Percentiles rank a stretch among this genome's conserved stretches.
These are phyloP conservation scores for Hemileccinum impolitum DNA, from an alignment of 768 basidiomycete genomes.

Conservation along the genomic window DNA sequence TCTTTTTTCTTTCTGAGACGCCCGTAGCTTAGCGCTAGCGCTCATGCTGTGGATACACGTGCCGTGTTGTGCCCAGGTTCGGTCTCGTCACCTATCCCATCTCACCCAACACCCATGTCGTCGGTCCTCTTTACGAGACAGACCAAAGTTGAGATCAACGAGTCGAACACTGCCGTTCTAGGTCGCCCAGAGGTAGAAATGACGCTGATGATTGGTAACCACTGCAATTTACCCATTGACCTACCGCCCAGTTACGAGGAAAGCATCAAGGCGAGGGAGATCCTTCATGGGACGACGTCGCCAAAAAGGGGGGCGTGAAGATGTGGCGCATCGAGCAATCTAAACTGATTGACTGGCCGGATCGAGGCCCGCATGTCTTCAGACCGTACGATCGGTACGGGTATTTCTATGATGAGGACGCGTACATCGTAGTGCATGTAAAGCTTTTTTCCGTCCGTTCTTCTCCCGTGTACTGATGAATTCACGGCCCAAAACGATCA, in stretches of 20 bases:
- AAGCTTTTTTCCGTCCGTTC: constrained; percentile 12
- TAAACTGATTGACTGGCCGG: constrained; percentile 34
- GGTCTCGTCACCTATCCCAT: background rate
- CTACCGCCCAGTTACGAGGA: constrained; percentile 37
- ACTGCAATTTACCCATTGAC: background rate
- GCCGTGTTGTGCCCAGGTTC: background rate
- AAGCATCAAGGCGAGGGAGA: constrained; percentile 45
- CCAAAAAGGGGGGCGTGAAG: constrained; percentile 41
- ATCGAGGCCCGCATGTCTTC: constrained; percentile 4
- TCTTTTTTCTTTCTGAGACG: background rate
- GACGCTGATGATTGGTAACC: background rate
- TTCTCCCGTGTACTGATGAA: background rate
- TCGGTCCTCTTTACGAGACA: constrained; percentile 7
- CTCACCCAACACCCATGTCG: constrained; percentile 7
- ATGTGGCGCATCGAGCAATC: constrained; percentile 63
- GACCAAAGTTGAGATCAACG: constrained; percentile 47
- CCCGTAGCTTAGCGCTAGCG: constrained; percentile 7
- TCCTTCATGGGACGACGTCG: constrained; percentile 49
- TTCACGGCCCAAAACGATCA: constrained; percentile 17
- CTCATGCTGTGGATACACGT: constrained; percentile 15
- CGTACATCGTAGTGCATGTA: constrained; percentile 62
- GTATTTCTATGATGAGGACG: constrained; percentile 62
- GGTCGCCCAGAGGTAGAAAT: constrained; percentile 51
- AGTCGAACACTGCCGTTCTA: constrained; percentile 60
- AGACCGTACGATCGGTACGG: constrained; percentile 38